phyloP scores from a whole-genome alignment of 2,329 filamentous ascomycete species.

The Fusarium humuli region DNA sequence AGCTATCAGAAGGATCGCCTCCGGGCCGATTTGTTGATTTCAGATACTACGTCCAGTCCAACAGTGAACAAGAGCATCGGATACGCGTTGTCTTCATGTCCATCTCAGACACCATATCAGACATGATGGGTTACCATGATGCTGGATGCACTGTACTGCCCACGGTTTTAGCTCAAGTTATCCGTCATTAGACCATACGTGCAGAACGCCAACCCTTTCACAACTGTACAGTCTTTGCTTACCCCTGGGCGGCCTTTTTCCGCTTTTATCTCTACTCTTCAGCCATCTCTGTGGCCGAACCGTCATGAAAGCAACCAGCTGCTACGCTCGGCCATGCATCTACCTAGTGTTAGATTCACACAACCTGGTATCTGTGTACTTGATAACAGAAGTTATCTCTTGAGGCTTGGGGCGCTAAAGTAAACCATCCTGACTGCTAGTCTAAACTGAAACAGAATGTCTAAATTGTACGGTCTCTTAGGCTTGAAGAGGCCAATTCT shows the following conservation, averaged over 20 bases:
- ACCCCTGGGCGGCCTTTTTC: not conserved
- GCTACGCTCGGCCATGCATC: not conserved
- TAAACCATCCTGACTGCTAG: not conserved
- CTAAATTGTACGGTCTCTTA: not conserved
- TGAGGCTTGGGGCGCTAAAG: not conserved
- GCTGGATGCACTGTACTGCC: not conserved
- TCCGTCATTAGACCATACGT: not conserved
- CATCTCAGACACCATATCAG: not conserved
- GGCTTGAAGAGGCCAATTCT: not conserved
- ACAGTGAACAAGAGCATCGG: not conserved
- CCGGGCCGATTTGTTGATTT: constrained; percentile 18
- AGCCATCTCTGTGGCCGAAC: not conserved
- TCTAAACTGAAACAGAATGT: not conserved
- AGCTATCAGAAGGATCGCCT: constrained; percentile 8
- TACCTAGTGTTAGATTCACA: not conserved
- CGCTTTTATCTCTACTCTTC: not conserved
- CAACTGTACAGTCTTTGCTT: not conserved
- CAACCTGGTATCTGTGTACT: not conserved
- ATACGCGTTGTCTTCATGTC: not conserved
- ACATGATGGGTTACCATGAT: not conserved
- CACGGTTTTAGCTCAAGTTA: not conserved
- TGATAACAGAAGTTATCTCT: not conserved
- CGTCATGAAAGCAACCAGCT: not conserved
- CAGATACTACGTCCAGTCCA: not conserved
- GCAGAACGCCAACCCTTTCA: not conserved